Evolutionary conservation across 2,329 filamentous ascomycete genomes (phyloP).

Genomic region (Scedosporium dehoogii): DNA sequence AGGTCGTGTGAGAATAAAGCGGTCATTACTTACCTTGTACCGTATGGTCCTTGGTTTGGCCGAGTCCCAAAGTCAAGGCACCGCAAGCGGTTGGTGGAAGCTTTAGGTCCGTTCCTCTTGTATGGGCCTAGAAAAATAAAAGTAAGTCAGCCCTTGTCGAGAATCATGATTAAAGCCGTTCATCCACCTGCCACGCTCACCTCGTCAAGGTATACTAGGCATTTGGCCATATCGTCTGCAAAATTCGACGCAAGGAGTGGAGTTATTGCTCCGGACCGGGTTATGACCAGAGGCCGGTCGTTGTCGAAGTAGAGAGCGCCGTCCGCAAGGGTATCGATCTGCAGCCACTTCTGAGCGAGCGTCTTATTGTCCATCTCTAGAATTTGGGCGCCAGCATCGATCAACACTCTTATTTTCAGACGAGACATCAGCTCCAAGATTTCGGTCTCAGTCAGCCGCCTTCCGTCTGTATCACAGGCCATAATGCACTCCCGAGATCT

Average conservation of each 20-base stretch:
- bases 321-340: constrained; percentile 27
- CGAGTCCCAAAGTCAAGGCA: constrained; percentile 45
- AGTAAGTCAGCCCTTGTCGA: too few species aligned
- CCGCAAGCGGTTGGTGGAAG: constrained; percentile 35
- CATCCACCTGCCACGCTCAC: not conserved
- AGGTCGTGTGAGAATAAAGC: not conserved
- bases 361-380: constrained; percentile 47
- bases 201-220: constrained; percentile 51
- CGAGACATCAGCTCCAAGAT: constrained; percentile 31
- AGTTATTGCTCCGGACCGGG: constrained; percentile 21
- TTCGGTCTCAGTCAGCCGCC: constrained; percentile 30
- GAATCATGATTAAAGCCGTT: too few species aligned
- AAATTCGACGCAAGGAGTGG: constrained; percentile 45
- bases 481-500: constrained; percentile 38
- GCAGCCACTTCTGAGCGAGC: constrained; percentile 41
- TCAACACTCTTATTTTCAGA: constrained; percentile 38
- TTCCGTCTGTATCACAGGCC: constrained; percentile 19
- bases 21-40: constrained; percentile 41
- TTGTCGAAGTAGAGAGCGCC: constrained; percentile 45
- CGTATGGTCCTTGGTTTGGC: constrained; percentile 49
- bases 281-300: constrained; percentile 35
- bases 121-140: constrained; percentile 31
- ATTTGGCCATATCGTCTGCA: constrained; percentile 38
- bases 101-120: constrained; percentile 49
- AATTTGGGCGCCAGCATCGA: constrained; percentile 56